Conservation (phyloP, 352 stramenopile species). For the Globisporangium carolinianum region DNA sequence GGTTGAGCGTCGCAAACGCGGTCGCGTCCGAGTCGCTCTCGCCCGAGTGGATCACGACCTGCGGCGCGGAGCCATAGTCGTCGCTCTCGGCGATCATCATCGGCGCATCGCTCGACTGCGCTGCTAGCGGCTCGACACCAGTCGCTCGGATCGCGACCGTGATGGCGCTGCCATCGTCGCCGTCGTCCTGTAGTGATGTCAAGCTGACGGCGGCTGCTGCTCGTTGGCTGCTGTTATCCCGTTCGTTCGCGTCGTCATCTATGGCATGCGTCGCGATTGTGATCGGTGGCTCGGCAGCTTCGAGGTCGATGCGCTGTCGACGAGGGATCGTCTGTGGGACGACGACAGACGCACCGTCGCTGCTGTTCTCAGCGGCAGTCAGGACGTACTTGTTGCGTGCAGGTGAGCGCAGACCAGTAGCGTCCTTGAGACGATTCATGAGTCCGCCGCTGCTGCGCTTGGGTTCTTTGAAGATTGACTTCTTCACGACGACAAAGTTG, state of each 20-base stretch:
- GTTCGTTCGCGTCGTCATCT: background rate
- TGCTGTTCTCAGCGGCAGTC: background rate
- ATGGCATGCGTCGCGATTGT: constrained; percentile 1
- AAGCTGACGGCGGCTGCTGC: background rate
- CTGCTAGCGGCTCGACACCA: too few species aligned
- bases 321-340: background rate
- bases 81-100: constrained; percentile 3
- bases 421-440: constrained; percentile 25
- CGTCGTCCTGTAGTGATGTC: constrained; percentile 3
- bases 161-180: constrained; percentile 35
- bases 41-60: constrained; percentile 71
- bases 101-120: too few species aligned
- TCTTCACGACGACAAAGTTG: constrained; percentile 43
- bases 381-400: constrained; percentile 22
- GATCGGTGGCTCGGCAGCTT: constrained; percentile 7
- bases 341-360: background rate
- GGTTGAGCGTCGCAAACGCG: constrained; percentile 62
- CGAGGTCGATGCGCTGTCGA: background rate
- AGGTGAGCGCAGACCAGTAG: constrained; percentile 12
- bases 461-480: constrained; percentile 58
- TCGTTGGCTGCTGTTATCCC: background rate
- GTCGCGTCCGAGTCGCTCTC: constrained; percentile 52
- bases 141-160: constrained; percentile 32
- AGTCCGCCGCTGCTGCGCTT: constrained; percentile 19
- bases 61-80: constrained; percentile 23